phyloP scores from a whole-genome alignment of 257 asterid species.

The Primulina huaijiensis region DNA sequence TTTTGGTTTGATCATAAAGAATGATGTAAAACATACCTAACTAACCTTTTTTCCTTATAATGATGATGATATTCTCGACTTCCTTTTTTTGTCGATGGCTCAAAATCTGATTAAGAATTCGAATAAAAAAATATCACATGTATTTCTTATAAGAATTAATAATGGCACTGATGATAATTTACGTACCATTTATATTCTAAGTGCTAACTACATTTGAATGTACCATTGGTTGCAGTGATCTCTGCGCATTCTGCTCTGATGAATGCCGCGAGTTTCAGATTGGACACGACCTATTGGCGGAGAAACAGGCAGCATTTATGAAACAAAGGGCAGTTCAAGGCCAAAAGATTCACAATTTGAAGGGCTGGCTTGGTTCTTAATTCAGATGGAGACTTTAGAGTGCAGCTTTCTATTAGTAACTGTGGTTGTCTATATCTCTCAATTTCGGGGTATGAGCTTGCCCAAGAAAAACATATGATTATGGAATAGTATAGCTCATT shows the following conservation, averaged over 20 bases:
- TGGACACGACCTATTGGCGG: slow-evolving; percentile 31
- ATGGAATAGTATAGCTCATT: background rate
- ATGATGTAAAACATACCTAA: background rate
- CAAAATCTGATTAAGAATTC: background rate
- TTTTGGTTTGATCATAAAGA: background rate
- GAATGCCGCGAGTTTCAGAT: slow-evolving; percentile 57
- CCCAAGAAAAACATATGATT: slow-evolving; percentile 4
- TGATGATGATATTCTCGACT: background rate
- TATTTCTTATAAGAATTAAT: too few species aligned
- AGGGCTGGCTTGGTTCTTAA: slow-evolving; percentile 11
- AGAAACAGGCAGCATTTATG: slow-evolving; percentile 23
- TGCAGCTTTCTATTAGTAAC: slow-evolving; percentile 21
- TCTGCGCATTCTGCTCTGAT: slow-evolving; percentile 55
- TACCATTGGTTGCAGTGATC: slow-evolving; percentile 43
- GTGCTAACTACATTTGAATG: slow-evolving; percentile 16
- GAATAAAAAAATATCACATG: background rate
- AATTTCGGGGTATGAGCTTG: slow-evolving; percentile 35
- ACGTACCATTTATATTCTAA: background rate
- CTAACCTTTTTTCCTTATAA: too few species aligned
- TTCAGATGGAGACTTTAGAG: slow-evolving; percentile 18
- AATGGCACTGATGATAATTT: background rate
- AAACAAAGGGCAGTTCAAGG: slow-evolving; percentile 20
- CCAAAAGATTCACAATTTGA: slow-evolving; percentile 16
- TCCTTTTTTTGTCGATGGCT: background rate
- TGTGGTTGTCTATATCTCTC: slow-evolving; percentile 30